These are phyloP conservation scores for Ensete glaucum DNA, from an alignment of 176 grass and related monocot species.

Conservation along the genomic window DNA sequence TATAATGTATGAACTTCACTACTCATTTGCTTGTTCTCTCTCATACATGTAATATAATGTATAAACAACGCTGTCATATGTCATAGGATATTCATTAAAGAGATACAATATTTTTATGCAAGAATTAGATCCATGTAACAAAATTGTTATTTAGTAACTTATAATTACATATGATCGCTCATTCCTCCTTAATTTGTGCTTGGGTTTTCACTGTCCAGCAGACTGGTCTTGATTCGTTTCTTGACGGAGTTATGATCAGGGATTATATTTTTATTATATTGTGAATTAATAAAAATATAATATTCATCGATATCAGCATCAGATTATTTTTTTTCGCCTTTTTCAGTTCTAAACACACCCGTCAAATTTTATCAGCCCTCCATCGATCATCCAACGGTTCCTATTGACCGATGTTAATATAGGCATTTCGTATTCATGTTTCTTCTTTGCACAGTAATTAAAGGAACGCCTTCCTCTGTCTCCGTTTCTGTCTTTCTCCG, in stretches of 20 bases:
- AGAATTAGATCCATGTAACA: not conserved
- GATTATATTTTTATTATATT: too few species aligned
- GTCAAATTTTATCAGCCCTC: not conserved
- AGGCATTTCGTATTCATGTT: not conserved
- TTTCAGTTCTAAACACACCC: not conserved
- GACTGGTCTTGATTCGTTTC: not conserved
- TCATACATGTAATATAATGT: too few species aligned
- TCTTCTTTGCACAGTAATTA: not conserved
- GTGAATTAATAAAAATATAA: too few species aligned
- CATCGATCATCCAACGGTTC: not conserved
- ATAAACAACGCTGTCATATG: too few species aligned
- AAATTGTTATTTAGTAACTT: not conserved
- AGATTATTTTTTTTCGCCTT: not conserved
- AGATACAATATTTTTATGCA: too few species aligned
- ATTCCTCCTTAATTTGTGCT: not conserved
- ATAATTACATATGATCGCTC: not conserved
- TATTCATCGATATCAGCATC: not conserved
- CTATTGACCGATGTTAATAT: too few species aligned
- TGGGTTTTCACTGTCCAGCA: not conserved
- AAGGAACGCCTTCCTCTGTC: not conserved
- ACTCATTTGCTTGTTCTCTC: not conserved
- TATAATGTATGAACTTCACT: not conserved
- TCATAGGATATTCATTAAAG: too few species aligned
- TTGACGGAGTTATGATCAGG: not conserved
- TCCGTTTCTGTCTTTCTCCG: not conserved